Evolutionary conservation across 176 grass and related monocot species (phyloP).

Genomic region (Guadua angustifolia): DNA sequence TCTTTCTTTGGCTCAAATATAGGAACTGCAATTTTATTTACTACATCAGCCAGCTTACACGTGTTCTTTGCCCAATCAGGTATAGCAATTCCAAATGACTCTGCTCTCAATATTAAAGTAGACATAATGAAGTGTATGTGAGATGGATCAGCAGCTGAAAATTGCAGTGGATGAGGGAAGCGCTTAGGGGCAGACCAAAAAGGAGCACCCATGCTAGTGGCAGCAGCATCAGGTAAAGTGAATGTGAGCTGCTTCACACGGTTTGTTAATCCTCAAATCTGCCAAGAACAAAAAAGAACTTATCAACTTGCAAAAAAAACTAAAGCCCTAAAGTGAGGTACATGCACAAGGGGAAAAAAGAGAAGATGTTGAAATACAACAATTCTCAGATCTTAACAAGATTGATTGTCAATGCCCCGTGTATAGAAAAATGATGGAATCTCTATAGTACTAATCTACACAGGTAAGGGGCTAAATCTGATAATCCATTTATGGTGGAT

Average conservation of each 20-base stretch:
- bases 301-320: constrained; percentile 26
- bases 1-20: no score
- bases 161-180: constrained; percentile 67
- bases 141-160: constrained; percentile 57
- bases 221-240: constrained; percentile 76
- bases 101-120: no score
- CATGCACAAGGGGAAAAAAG: background rate
- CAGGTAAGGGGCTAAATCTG: background rate
- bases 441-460: constrained; percentile 6
- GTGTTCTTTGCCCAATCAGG: no score
- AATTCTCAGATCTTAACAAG: background rate
- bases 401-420: background rate
- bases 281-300: background rate
- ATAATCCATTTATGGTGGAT: background rate
- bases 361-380: background rate
- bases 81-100: no score
- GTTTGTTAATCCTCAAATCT: constrained; percentile 86
- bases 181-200: constrained; percentile 90
- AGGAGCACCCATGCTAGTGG: constrained; percentile 64
- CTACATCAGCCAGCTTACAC: no score
- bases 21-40: no score
- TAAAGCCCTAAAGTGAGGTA: constrained; percentile 4
- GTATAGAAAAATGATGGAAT: background rate
- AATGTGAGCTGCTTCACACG: constrained; percentile 88
- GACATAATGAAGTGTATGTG: constrained; percentile 71